Conservation (phyloP, 345 rosid species). For the Pistacia vera region DNA sequence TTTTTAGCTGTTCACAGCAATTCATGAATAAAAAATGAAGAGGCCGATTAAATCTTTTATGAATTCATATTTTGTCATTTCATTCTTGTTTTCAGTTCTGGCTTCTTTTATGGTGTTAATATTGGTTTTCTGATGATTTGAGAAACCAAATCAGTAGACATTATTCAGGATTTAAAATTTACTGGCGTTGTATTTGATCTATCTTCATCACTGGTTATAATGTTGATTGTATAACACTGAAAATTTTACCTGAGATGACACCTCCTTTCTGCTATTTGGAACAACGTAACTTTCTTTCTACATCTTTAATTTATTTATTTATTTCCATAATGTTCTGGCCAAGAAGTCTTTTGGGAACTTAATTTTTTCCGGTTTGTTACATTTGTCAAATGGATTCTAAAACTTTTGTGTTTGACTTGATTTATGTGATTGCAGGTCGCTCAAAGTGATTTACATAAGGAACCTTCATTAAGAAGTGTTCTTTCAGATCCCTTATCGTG, state of each 20-base stretch:
- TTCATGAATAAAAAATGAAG: neutral
- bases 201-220: slow-evolving; percentile 1
- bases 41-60: neutral
- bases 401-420: slow-evolving; percentile 26
- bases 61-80: neutral
- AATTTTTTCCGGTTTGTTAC: slow-evolving; percentile 5
- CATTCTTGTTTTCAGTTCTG: neutral
- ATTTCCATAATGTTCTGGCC: neutral
- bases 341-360: neutral
- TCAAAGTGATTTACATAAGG: slow-evolving; percentile 59
- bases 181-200: neutral
- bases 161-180: neutral
- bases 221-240: neutral
- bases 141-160: neutral
- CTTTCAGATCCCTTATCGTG: slow-evolving; percentile 97
- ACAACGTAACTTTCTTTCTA: neutral
- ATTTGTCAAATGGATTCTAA: slow-evolving; percentile 3
- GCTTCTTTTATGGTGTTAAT: neutral
- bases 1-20: slow-evolving; percentile 3
- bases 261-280: too few relatives aligned
- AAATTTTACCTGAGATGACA: neutral
- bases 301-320: neutral
- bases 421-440: slow-evolving; percentile 52
- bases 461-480: slow-evolving; percentile 90
- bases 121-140: slow-evolving; percentile 5